Evolutionary conservation across 1,284 basidiomycete genomes (phyloP), one percentile per base, ranked within the genome.

Genomic region (Marasmius oreades): DNA sequence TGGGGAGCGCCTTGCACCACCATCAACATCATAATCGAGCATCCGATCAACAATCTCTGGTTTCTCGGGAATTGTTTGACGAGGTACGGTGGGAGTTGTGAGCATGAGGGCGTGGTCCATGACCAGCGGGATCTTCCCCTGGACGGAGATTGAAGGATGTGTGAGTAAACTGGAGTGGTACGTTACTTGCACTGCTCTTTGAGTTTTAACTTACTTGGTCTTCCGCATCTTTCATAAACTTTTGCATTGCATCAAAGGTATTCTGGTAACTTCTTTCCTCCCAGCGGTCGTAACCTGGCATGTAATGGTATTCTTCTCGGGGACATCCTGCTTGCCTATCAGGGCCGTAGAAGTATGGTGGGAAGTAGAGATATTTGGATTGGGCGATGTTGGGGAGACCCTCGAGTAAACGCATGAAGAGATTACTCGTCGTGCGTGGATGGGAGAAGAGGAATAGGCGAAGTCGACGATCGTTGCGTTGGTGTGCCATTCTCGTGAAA

Each of bases 401-500:
- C n/a, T 50, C 47, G 6, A 50, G 5, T n/a, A 50, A 31, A 12
- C 47, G 47, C 47, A 50, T 50, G 24, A 50, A 50, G 2, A 50
- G 28, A n/a, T 50, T 50, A 26, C 26, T 31, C 26, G 31, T 50
- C 8, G 47, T 50, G 4, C 47, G 47, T 18, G 47, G 47, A 12
- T 50, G 23, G n/a, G 47, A 50, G 28, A 50, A 50, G 26, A 50
- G 28, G 14, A 18, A 50, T 3, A 50, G 47, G n/a, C 47, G 47
- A n/a, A 31, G 28, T 31, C 28, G 28, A 10, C 10, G 28, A 10
- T 31, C 10, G 28, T 31, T 10, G 4, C 28, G 28, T 10, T 31
- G 5, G 28, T 31, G 28, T 5, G 28, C 10, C 28, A 31, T 31
- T n/a, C n/a, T n/a, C n/a, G n/a, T n/a, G n/a, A n/a, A n/a, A 31